These are phyloP conservation scores for Neocatenulostroma microsporum DNA, from an alignment of 2,329 filamentous ascomycete species.

Conservation along the genomic window DNA sequence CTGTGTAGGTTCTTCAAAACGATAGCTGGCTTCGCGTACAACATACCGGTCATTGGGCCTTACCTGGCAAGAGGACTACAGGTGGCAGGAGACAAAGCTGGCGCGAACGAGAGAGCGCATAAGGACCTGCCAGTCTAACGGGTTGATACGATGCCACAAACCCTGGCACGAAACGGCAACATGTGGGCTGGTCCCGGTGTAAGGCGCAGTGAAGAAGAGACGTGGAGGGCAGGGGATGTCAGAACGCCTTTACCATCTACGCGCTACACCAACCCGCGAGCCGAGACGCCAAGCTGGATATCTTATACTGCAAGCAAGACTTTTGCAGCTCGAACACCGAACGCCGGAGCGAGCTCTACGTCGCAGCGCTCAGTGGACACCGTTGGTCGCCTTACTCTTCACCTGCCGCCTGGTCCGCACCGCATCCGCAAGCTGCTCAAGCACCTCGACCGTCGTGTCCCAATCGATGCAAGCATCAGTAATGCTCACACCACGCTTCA, in stretches of 20 bases:
- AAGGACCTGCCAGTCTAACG: conserved; percentile 71
- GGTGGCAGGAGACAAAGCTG: conserved; percentile 61
- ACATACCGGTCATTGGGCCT: conserved; percentile 75
- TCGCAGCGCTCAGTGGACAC: conserved; percentile 8
- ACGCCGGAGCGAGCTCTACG: background rate
- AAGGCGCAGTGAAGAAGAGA: background rate
- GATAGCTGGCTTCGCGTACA: conserved; percentile 78
- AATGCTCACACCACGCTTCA: conserved; percentile 88
- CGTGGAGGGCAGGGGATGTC: background rate
- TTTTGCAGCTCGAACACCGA: conserved; percentile 3
- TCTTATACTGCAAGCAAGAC: conserved; percentile 3
- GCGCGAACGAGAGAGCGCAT: conserved; percentile 57
- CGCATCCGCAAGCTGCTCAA: conserved; percentile 79
- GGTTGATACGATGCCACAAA: too few relatives aligned
- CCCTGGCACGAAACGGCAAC: too few relatives aligned
- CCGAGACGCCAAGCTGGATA: conserved; percentile 9
- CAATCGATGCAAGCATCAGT: conserved; percentile 95
- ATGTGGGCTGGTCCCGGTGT: too few relatives aligned
- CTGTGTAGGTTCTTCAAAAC: conserved; percentile 67
- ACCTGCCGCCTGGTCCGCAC: conserved; percentile 63
- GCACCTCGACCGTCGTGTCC: conserved; percentile 71
- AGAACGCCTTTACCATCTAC: background rate
- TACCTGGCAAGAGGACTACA: conserved; percentile 72
- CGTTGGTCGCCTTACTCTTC: conserved; percentile 20
- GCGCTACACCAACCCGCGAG: background rate